These are phyloP conservation scores for Sordaria brevicollis DNA, from an alignment of 495 filamentous ascomycete genomes.

Conservation along the genomic window DNA sequence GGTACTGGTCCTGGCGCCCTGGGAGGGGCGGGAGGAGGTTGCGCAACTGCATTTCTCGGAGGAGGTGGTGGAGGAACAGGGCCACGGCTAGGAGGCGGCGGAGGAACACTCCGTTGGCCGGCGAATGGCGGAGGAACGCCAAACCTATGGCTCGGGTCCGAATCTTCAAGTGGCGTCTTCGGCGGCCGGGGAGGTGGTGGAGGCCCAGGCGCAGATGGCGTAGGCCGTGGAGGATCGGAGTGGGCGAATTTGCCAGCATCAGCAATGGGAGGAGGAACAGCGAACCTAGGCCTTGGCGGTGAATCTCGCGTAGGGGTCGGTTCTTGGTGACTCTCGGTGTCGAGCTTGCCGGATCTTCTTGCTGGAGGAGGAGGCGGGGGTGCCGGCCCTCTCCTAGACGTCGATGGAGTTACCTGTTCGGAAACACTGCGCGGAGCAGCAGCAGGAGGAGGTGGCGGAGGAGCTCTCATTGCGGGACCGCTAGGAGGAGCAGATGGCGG, in stretches of 20 bases:
- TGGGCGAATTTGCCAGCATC: slow-evolving; percentile 73
- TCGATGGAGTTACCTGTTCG: slow-evolving; percentile 32
- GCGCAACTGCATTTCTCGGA: slow-evolving; percentile 34
- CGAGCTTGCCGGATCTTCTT: slow-evolving; percentile 46
- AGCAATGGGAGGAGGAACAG: slow-evolving; percentile 73
- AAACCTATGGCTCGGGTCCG: slow-evolving; percentile 44
- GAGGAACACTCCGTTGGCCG: slow-evolving; percentile 58
- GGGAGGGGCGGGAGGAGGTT: slow-evolving; percentile 58
- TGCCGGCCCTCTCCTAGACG: slow-evolving; percentile 57
- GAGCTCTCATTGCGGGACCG: slow-evolving; percentile 29
- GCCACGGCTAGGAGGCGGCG: slow-evolving; percentile 64
- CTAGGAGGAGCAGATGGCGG: slow-evolving; percentile 35
- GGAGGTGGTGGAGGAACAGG: slow-evolving; percentile 59
- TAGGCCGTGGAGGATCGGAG: slow-evolving; percentile 46
- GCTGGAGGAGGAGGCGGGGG: slow-evolving; percentile 76
- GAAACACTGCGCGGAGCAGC: slow-evolving; percentile 23
- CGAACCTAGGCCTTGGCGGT: slow-evolving; percentile 54
- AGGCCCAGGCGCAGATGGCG: slow-evolving; percentile 57
- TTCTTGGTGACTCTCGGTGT: slow-evolving; percentile 33
- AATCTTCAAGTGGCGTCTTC: slow-evolving; percentile 68
- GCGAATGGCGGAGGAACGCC: slow-evolving; percentile 77
- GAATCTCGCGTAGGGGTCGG: slow-evolving; percentile 49
- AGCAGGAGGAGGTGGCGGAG: slow-evolving; percentile 47
- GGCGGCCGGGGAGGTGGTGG: slow-evolving; percentile 81
- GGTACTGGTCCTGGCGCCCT: slow-evolving; percentile 55